phyloP scores from a whole-genome alignment of 371 early-diverging fungal species.

The Actinomucor elegans region DNA sequence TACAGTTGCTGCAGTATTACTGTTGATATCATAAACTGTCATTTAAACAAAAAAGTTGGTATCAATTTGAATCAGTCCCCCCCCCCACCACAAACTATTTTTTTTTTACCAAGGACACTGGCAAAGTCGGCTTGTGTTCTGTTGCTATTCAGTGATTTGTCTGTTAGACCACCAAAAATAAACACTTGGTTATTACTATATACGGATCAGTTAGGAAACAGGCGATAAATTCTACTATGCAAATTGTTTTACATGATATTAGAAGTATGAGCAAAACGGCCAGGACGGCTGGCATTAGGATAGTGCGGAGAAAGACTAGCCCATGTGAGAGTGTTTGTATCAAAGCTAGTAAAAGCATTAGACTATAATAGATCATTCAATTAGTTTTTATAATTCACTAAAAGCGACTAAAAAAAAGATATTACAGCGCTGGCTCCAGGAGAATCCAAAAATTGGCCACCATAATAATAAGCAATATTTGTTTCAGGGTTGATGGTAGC shows the following conservation, averaged over 20 bases:
- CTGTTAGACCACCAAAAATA: slow-evolving; percentile 36
- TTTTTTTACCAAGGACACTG: slow-evolving; percentile 37
- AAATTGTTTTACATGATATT: slow-evolving; percentile 38
- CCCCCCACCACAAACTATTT: no score
- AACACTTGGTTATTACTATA: slow-evolving; percentile 36
- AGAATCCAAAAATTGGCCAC: slow-evolving; percentile 26
- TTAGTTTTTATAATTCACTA: no score
- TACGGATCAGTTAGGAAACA: no score
- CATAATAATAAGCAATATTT: slow-evolving; percentile 38
- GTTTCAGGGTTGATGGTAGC: slow-evolving; percentile 24
- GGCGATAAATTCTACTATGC: no score
- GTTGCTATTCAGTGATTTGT: slow-evolving; percentile 7
- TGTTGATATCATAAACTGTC: slow-evolving; percentile 34
- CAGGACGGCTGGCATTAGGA: slow-evolving; percentile 27
- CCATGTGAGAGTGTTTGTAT: slow-evolving; percentile 23
- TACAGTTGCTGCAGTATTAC: slow-evolving; percentile 34
- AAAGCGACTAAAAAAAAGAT: no score
- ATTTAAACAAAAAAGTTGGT: no score
- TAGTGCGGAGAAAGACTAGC: slow-evolving; percentile 12
- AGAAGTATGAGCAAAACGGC: slow-evolving; percentile 31
- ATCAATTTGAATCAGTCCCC: no score
- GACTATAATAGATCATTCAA: slow-evolving; percentile 18
- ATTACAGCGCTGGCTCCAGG: no score
- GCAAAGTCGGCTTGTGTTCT: slow-evolving; percentile 32
- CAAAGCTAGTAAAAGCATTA: slow-evolving; percentile 26